A percentile compares a stretch with the other conserved stretches of the same genome.
Conservation (phyloP, 2,329 filamentous ascomycete species). For the Fusarium sp. region DNA sequence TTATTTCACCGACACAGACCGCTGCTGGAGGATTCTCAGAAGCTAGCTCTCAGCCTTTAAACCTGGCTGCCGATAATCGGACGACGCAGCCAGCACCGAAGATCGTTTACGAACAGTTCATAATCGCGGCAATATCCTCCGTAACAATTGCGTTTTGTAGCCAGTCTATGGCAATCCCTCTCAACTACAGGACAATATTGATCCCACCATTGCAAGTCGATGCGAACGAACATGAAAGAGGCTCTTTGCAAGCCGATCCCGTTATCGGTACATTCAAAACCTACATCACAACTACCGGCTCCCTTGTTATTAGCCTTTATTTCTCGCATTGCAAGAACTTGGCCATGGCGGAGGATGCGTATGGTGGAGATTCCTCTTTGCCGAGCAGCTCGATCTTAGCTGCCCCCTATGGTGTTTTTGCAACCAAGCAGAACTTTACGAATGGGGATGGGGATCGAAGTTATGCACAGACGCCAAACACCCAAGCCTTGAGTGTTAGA, state of each 20-base stretch:
- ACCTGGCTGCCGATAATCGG: constrained; percentile 49
- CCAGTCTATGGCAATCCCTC: constrained; percentile 62
- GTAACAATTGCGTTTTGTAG: constrained; percentile 64
- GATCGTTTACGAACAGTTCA: constrained; percentile 67
- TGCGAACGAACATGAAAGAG: constrained; percentile 34
- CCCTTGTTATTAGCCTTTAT: constrained; percentile 64
- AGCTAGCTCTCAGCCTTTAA: constrained; percentile 46
- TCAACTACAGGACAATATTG: constrained; percentile 67
- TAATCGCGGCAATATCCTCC: constrained; percentile 65
- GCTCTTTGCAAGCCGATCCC: constrained; percentile 39
- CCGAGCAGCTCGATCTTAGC: constrained; percentile 63
- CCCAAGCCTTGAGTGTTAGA: constrained; percentile 61
- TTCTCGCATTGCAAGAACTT: constrained; percentile 64
- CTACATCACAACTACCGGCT: constrained; percentile 69
- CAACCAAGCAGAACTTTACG: constrained; percentile 45
- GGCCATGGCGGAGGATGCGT: constrained; percentile 60
- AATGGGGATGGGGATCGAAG: constrained; percentile 45
- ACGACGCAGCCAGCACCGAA: constrained; percentile 51
- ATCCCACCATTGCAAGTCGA: constrained; percentile 52
- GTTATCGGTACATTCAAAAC: constrained; percentile 65
- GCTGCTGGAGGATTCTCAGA: constrained; percentile 41
- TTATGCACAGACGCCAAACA: constrained; percentile 66
- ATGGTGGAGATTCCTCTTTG: constrained; percentile 56
- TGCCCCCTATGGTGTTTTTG: constrained; percentile 65
- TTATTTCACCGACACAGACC: constrained; percentile 39